Evolutionary conservation across 192 early-diverging fungal species (phyloP).

Genomic region (Backusella mclennaniae): DNA sequence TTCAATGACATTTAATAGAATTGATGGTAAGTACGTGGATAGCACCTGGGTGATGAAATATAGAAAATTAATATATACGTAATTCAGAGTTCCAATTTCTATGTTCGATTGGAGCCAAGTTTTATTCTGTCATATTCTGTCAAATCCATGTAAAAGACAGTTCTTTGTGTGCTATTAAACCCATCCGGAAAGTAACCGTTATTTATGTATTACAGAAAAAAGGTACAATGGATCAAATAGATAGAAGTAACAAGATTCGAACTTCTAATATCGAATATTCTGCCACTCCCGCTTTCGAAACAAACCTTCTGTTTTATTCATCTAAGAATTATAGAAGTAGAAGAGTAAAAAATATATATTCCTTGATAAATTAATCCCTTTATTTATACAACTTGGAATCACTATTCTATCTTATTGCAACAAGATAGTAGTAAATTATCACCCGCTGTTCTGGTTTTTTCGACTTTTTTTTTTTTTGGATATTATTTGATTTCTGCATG

Average conservation of each 20-base stretch:
- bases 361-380: too few relatives aligned
- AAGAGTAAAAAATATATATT: neutral
- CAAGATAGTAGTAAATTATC: neutral
- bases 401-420: neutral
- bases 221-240: neutral
- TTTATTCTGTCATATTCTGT: too few relatives aligned
- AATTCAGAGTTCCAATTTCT: too few relatives aligned
- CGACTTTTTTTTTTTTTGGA: neutral
- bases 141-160: too few relatives aligned
- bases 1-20: too few relatives aligned
- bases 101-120: too few relatives aligned
- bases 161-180: too few relatives aligned
- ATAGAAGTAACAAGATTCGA: neutral
- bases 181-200: too few relatives aligned
- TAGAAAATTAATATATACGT: too few relatives aligned
- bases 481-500: neutral
- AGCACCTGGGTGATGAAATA: too few relatives aligned
- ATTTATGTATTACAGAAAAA: neutral
- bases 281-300: neutral
- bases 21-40: too few relatives aligned
- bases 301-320: neutral
- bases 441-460: neutral
- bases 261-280: neutral
- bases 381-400: too few relatives aligned
- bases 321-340: neutral